A percentile compares a stretch with the other conserved stretches of the same genome.
Evolutionary conservation across 192 early-diverging fungal species (phyloP).

Genomic region (Coemansia sp.): DNA sequence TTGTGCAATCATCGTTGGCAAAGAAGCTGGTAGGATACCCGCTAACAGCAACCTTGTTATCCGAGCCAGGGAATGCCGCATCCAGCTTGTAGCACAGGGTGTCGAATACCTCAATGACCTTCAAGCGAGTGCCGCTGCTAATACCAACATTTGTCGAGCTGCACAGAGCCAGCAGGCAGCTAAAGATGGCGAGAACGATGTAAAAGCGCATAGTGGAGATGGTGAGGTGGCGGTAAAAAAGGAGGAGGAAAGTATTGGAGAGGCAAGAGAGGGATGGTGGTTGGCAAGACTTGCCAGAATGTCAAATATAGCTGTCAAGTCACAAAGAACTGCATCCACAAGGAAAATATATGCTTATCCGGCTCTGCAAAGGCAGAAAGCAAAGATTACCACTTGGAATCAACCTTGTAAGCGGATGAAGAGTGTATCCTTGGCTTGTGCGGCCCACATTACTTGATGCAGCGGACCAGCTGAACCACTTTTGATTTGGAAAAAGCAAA

Average conservation of each 20-base stretch:
- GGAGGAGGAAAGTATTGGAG: neutral
- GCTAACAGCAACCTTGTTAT: neutral
- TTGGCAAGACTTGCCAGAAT: too few species aligned
- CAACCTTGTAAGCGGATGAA: too few species aligned
- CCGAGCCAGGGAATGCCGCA: neutral
- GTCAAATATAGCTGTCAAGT: too few species aligned
- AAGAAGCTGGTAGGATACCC: neutral
- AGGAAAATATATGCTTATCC: too few species aligned
- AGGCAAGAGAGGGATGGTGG: neutral
- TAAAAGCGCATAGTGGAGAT: neutral
- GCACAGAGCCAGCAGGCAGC: conserved; percentile 8
- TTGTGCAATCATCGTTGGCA: conserved; percentile 1
- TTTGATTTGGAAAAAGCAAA: too few species aligned
- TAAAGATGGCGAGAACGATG: neutral
- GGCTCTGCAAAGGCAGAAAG: too few species aligned
- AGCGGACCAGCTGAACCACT: too few species aligned
- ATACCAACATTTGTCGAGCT: neutral
- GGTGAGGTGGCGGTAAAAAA: neutral
- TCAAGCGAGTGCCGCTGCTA: neutral
- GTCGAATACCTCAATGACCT: neutral
- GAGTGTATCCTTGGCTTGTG: too few species aligned
- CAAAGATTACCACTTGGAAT: too few species aligned
- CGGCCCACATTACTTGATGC: too few species aligned
- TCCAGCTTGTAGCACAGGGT: neutral
- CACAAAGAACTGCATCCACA: too few species aligned